phyloP scores from a whole-genome alignment of 768 basidiomycete genomes.

The Russula foetens region DNA sequence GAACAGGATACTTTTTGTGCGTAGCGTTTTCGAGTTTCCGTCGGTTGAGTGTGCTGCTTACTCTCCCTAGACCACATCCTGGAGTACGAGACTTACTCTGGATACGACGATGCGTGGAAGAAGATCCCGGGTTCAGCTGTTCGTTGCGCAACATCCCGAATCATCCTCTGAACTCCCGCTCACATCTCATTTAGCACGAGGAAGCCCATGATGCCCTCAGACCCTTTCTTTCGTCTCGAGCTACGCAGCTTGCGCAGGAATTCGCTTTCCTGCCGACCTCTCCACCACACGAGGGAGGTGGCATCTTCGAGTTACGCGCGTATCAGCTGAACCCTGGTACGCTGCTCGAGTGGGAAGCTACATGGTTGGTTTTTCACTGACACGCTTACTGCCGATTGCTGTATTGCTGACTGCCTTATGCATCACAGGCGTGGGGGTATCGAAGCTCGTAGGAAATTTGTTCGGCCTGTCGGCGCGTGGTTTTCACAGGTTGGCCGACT shows the following conservation, averaged over 20 bases:
- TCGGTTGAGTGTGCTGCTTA: slow-evolving; percentile 3
- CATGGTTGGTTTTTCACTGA: slow-evolving; percentile 51
- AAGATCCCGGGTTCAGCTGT: slow-evolving; percentile 64
- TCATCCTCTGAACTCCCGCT: background rate
- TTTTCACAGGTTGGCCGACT: slow-evolving; percentile 81
- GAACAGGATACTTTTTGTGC: slow-evolving; percentile 78
- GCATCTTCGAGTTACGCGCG: slow-evolving; percentile 86
- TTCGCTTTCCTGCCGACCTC: slow-evolving; percentile 93
- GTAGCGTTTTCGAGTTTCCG: slow-evolving; percentile 17
- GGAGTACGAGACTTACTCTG: slow-evolving; percentile 91
- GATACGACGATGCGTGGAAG: slow-evolving; percentile 69
- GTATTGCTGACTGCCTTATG: background rate
- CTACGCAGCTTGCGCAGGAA: slow-evolving; percentile 79
- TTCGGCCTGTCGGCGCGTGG: slow-evolving; percentile 86
- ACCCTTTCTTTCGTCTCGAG: slow-evolving; percentile 65
- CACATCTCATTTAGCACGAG: slow-evolving; percentile 41
- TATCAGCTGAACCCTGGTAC: slow-evolving; percentile 87
- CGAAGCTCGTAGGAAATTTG: slow-evolving; percentile 83
- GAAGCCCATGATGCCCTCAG: slow-evolving; percentile 66
- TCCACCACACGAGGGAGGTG: slow-evolving; percentile 79
- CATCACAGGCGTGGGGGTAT: slow-evolving; percentile 76
- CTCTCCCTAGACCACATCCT: slow-evolving; percentile 52
- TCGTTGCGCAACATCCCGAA: slow-evolving; percentile 21
- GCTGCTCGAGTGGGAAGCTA: slow-evolving; percentile 89
- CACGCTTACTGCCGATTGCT: background rate